Evolutionary conservation across 805 yeast genomes (phyloP), one percentile per base, ranked within the genome.

Genomic region (Pichia heedii): DNA sequence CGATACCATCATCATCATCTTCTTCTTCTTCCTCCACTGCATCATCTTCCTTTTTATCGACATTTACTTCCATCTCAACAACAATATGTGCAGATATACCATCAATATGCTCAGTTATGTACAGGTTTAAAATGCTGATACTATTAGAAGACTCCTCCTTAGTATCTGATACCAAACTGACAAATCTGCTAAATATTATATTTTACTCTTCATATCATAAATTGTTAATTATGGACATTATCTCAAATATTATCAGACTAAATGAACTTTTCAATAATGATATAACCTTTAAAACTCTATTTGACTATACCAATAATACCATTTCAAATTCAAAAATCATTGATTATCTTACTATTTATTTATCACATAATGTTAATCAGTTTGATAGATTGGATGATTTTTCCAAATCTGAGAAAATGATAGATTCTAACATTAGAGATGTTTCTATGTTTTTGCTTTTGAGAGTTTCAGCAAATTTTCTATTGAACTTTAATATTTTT

Each of bases 61-160:
- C 24, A 29, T 29, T 29, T 5, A 29, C n/a, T 3, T 29, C 32
- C 15, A 7, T 29, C 7, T 29, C 32, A 15, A 29, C 9, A 2
- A 29, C 16, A 2, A 13, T 29, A 29, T 29, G 32, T 15, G 6
- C 32, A 10, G 32, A 29, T 12, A 15, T 29, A 19, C 51, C 40
- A 22, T 33, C 12, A 22, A 38, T 41, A 10, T 37, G 24, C 37
- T 44, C 35, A 50, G 49, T 33, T 18, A 54, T 15, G 40, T 47
- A 42, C 15, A 41, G 54, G 13, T 56, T 57, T 44, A 52, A 45
- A 36, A 40, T 39, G 29, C 46, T 54, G 20, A 32, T 49, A 8
- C 37, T 45, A 3, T 36, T 58, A 30, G 58, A 55, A 37, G 52
- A 52, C 29, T 50, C 56, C 16, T 48, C 57, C 3, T 37, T 55